Evolutionary conservation across 192 early-diverging fungal genomes (phyloP), one percentile per base, ranked within the genome.

Genomic region (Rhizoclosmatium globosum): DNA sequence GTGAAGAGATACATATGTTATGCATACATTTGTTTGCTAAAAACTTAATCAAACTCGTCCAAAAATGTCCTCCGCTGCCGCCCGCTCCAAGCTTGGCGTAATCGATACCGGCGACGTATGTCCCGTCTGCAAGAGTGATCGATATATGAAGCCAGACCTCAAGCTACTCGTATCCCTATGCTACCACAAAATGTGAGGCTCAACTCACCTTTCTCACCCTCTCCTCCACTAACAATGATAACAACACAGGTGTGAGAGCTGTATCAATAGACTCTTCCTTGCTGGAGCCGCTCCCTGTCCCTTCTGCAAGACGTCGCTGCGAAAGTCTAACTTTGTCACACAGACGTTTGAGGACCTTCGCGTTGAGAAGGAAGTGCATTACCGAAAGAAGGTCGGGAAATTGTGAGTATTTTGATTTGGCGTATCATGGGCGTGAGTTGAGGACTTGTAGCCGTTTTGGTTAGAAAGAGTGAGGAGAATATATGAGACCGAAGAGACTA

Each of bases 311-410:
- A 86, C 86, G 56, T 92, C 91, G 17, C 87, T 99, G 58, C 84
- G 94, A 74, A 96, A 95, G 76, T 89, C 86, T 74, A 88, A 94
- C 50, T 98, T 97, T 85, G 92, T 93, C 66, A 88, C 88, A 58
- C 96, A 95, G 59, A 95, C 93, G 19, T 99, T 99, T 84, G 97
- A 98, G 82, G 95, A 99, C 82, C 87, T 99, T 31, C 88, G 88
- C 2, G 96, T 98, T 11, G 97, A 99, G 77, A 97, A 95, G 84
- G 97, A 99, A 82, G 92, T 99, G 38, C 89, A 92, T 21, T 92
- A 94, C 60, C 85, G 97, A 65, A 94, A 90, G 76, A 89, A 91
- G 57, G 87, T 94, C 71, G 87, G 92, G 4, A 84, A 85, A 79
- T 89, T 86, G 92, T 93, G 89, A 69, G 86, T 38, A 31, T 41